These are phyloP conservation scores for Mycena capillaripes DNA, from an alignment of 768 basidiomycete species.

Conservation along the genomic window DNA sequence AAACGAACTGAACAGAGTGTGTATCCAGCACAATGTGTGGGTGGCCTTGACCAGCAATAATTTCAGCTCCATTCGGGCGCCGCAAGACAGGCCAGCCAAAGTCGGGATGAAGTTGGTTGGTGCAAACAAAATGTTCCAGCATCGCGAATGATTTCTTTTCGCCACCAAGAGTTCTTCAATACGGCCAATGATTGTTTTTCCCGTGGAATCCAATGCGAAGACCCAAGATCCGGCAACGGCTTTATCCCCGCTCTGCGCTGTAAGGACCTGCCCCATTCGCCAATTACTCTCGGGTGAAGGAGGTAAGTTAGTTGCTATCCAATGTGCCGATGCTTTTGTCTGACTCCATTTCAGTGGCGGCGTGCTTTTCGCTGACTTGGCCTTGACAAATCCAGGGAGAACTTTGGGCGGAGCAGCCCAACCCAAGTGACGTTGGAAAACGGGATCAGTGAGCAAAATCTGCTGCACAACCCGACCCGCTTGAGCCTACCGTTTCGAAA, in stretches of 20 bases:
- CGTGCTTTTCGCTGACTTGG: background rate
- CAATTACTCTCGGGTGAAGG: background rate
- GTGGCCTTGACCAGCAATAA: background rate
- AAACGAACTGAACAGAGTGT: slow-evolving; percentile 14
- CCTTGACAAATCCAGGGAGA: background rate
- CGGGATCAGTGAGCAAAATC: background rate
- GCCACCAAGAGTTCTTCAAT: background rate
- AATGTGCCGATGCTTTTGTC: background rate
- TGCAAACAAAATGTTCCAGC: slow-evolving; percentile 20
- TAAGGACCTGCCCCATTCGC: no score
- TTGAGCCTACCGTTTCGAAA: slow-evolving; percentile 7
- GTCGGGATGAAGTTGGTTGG: background rate
- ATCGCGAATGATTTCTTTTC: background rate
- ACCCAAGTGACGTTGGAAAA: slow-evolving; percentile 35
- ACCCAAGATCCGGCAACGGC: background rate
- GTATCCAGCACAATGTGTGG: background rate
- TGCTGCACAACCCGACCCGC: slow-evolving; percentile 9
- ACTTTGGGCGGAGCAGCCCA: slow-evolving; percentile 18
- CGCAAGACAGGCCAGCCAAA: slow-evolving; percentile 18
- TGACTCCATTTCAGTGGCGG: background rate
- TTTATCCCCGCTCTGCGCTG: slow-evolving; percentile 15
- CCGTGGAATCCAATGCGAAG: background rate
- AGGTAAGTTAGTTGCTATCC: background rate
- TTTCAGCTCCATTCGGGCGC: slow-evolving; percentile 9
- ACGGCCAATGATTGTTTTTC: slow-evolving; percentile 1